phyloP scores from a whole-genome alignment of 1,139 yeast genomes.

The Pichia sp. region DNA sequence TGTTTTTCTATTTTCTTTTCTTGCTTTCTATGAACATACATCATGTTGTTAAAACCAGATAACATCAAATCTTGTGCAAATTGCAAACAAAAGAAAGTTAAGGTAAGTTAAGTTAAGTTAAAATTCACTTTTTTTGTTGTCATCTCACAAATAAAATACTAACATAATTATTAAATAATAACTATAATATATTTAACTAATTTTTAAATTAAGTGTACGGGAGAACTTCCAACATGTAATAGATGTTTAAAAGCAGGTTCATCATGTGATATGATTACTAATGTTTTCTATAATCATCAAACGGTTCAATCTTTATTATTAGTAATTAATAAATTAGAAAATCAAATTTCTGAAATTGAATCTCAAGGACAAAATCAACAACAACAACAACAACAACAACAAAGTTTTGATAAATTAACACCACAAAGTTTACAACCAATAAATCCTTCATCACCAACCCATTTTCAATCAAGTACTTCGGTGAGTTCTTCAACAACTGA shows the following conservation, averaged over 20 bases:
- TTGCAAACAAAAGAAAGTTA: conserved; percentile 21
- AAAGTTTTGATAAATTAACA: too few relatives aligned
- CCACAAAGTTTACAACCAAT: too few relatives aligned
- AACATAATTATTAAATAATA: neutral
- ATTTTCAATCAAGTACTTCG: too few relatives aligned
- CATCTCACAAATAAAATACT: neutral
- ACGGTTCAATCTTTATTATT: conserved; percentile 17
- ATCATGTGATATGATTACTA: conserved; percentile 19
- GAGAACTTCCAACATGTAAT: conserved; percentile 20
- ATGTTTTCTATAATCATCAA: conserved; percentile 21
- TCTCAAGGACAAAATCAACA: neutral
- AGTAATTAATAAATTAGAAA: conserved; percentile 10
- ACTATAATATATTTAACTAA: neutral
- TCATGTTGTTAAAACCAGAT: conserved; percentile 14
- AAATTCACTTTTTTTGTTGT: neutral
- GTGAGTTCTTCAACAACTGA: too few relatives aligned
- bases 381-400: too few relatives aligned
- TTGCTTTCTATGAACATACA: too few relatives aligned
- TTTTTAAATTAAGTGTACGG: conserved; percentile 16
- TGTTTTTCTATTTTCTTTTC: too few relatives aligned
- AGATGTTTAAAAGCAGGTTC: conserved; percentile 16
- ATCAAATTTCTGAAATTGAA: conserved; percentile 4
- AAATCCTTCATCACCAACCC: too few relatives aligned
- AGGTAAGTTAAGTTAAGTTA: conserved; percentile 3
- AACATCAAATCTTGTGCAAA: conserved; percentile 19